Conservation (phyloP, 352 stramenopile species). For the Plasmopara muralis region DNA sequence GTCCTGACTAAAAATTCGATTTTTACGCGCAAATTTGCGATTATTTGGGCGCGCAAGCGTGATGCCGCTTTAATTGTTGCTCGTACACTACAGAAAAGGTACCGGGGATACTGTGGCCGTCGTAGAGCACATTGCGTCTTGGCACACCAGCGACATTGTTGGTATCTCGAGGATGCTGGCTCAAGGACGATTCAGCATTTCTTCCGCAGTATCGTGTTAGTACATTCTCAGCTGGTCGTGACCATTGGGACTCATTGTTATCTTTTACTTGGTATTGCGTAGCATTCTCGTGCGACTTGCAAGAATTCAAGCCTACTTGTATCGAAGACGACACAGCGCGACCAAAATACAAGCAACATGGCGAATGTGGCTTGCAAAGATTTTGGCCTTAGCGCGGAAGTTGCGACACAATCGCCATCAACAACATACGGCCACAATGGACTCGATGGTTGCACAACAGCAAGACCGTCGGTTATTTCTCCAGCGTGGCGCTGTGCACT, state of each 20-base stretch:
- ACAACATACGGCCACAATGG: conserved; percentile 30
- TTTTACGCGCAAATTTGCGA: conserved; percentile 45
- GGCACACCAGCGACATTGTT: conserved; percentile 23
- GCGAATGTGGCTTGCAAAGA: conserved; percentile 72
- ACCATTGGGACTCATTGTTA: conserved; percentile 2
- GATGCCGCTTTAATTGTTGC: conserved; percentile 41
- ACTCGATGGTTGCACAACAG: conserved; percentile 14
- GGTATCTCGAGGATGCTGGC: conserved; percentile 31
- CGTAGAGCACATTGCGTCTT: conserved; percentile 26
- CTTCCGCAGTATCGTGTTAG: conserved; percentile 69
- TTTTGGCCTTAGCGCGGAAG: conserved; percentile 29
- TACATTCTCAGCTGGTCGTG: conserved; percentile 6
- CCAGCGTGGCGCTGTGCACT: conserved; percentile 46
- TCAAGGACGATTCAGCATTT: conserved; percentile 62
- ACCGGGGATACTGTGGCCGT: conserved; percentile 47
- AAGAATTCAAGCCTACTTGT: conserved; percentile 33
- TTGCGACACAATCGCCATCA: conserved; percentile 32
- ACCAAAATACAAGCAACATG: conserved; percentile 64
- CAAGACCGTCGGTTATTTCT: conserved; percentile 35
- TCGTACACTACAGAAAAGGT: conserved; percentile 28
- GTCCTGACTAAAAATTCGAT: conserved; percentile 43
- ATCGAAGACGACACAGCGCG: conserved; percentile 29
- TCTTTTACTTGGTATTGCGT: conserved; percentile 4
- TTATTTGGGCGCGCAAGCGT: conserved; percentile 52
- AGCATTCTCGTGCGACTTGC: conserved; percentile 52